phyloP scores from a whole-genome alignment of 2,329 filamentous ascomycete species.

The Leptodontidium sp. region DNA sequence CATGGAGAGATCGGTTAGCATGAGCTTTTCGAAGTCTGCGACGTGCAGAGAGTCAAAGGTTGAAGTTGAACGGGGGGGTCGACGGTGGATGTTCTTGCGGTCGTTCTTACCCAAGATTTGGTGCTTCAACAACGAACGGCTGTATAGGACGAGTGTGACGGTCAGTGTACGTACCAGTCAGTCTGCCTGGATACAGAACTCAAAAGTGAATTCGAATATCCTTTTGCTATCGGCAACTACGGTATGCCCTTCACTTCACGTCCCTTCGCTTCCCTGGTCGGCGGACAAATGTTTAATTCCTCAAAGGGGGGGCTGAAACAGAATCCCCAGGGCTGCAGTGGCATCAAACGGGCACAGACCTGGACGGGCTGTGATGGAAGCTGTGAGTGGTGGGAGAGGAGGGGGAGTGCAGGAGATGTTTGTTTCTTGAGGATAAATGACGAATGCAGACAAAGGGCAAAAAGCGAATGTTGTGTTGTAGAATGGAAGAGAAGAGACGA shows the following conservation, averaged over 20 bases:
- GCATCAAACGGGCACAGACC: constrained; percentile 33
- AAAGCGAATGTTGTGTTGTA: no score
- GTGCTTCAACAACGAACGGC: constrained; percentile 11
- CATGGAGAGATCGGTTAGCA: constrained; percentile 37
- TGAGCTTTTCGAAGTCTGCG: constrained; percentile 38
- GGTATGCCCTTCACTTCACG: not conserved
- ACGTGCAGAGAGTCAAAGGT: constrained; percentile 31
- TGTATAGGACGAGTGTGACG: not conserved
- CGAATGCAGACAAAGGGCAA: constrained; percentile 14
- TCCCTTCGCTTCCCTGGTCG: not conserved
- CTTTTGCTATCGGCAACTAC: constrained; percentile 36
- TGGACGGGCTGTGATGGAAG: not conserved
- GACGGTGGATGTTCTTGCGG: constrained; percentile 2
- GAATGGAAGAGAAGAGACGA: no score
- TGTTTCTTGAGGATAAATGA: not conserved
- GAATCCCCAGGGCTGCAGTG: constrained; percentile 26
- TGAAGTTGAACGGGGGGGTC: constrained; percentile 16
- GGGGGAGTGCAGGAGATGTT: not conserved
- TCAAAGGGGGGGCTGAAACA: constrained; percentile 38
- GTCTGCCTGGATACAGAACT: constrained; percentile 1
- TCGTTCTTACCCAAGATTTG: constrained; percentile 32
- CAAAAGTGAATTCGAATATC: not conserved
- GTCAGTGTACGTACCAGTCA: not conserved
- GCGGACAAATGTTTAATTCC: constrained; percentile 25
- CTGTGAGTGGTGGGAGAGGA: not conserved